Conservation (phyloP, 2,329 filamentous ascomycete genomes). For the Pezizomycotina sp. region DNA sequence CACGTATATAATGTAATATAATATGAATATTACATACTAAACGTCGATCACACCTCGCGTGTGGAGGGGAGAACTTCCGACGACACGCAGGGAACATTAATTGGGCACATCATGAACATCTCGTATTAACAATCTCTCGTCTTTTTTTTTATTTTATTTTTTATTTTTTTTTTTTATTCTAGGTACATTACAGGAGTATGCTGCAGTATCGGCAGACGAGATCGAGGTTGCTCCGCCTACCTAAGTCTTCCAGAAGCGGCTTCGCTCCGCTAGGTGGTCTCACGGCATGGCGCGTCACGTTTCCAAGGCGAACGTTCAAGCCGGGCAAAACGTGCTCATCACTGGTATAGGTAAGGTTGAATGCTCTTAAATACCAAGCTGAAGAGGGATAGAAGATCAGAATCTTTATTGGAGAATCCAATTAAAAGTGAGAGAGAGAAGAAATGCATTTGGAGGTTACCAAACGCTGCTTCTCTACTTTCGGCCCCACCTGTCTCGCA, state of each 20-base stretch:
- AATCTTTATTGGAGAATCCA: no score
- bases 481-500: no score
- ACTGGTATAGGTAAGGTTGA: conserved; percentile 93
- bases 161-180: conserved; percentile 23
- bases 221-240: conserved; percentile 62
- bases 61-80: no score
- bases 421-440: no score
- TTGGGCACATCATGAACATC: conserved; percentile 13
- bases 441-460: no score
- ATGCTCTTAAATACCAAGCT: no score
- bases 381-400: no score
- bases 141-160: conserved; percentile 11
- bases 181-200: conserved; percentile 60
- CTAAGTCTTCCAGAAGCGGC: conserved; percentile 59
- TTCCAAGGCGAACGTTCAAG: conserved; percentile 53
- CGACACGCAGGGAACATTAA: no score
- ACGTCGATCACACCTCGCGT: no score
- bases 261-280: conserved; percentile 71
- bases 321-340: conserved; percentile 59
- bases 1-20: no score
- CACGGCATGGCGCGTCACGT: conserved; percentile 73
- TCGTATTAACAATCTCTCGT: conserved; percentile 6
- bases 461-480: no score
- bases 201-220: conserved; percentile 52
- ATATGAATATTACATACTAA: no score